Base-by-base conservation (phyloP, 108 stramenopile genomes). In the Fragilaria crotonensis region DNA sequence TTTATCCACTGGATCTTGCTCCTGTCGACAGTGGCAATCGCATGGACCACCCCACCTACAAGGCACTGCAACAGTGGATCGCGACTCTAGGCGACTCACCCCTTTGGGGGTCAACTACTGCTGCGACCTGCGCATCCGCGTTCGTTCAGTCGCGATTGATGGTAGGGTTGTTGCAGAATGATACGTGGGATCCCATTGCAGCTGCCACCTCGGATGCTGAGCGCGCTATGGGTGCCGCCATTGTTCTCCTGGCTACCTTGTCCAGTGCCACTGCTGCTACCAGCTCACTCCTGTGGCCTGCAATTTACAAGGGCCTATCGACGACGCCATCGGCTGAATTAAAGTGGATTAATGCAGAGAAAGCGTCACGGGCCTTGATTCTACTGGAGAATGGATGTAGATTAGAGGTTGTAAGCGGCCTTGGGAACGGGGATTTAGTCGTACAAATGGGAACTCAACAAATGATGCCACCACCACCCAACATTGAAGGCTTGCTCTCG, bases 361-460 rank as follows among this genome's bases (percentile, higher is more conserved):
- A 59, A 20, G 75, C 72, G 19, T 31, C 77, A n/a, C 49, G 77
- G 20, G 78, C 83, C 18, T 59, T 89, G 32, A 64, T 89, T 20
- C 51, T 93, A 31, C 71, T 93, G 0, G 85, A 89, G 44, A 66
- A 62, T 65, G 90, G 90, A 32, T 89, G 90, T 45, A 55, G 56
- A 22, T 62, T 85, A 44, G 56, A 69, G 2, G 70, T 73, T 19
- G 32, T 94, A 1, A 78, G 72, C 0, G 93, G 93, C 19, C 57
- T 80, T 57, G 93, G 89, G 23, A 86, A 94, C 59, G 93, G 93
- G 0, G 89, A 90, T 48, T 54, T 90, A 14, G 69, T 93, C 9
- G 50, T 80, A 7, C 73, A 80, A 31, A 59, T 60, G 33, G 75
- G 58, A 1, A 69, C 62, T n/a, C 67, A 77, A 51, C 60, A 57